Base-by-base conservation (phyloP, 2,329 filamentous ascomycete genomes). In the Ambrosiella beaveri region DNA sequence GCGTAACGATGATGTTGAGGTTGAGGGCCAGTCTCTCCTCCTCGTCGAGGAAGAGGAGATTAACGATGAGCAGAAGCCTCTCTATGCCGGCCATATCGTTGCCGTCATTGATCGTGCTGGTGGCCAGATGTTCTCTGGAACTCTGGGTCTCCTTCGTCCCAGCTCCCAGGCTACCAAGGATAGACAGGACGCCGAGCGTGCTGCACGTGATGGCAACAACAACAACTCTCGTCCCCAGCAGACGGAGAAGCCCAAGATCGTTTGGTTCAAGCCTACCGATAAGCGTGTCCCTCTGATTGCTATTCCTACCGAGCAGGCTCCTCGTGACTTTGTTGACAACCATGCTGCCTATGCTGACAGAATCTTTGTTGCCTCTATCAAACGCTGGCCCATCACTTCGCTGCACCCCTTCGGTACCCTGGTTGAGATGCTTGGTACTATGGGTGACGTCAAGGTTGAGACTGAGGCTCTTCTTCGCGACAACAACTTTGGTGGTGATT, bases 201-300 rank as follows among this genome's bases (percentile, higher is more conserved):
- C 87, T 64, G 89, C 90, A 65, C 84, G 91, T 64, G 91, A 97
- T 68, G 91, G 90, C 62, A 78, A 75, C 63, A 51, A 75, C 63
- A 51, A 47, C 44, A 58, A 59, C 54, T 59, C 59, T 17, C 59
- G 59, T 35, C 57, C 57, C 35, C 81, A 87, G 62, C 5, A 57
- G 7, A 89, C 94, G 68, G 93, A 98, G 63, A 96, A 96, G 73
- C 93, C 93, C 62, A 98, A 98, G 82, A 98, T 98, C 72, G 93
- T 98, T 47, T 98, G 93, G 93, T 98, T 98, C 76, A 98, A 98
- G 77, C 93, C 93, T 60, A 98, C 93, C 1, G 93, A 98, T 73
- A 97, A 98, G 80, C 88, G 93, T 67, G 93, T 98, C 53, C 93
- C 93, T 54, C 77, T 98, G 63, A 98, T 98, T 70, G 93, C 93